Evolutionary conservation across 768 basidiomycete genomes (phyloP), one percentile per base, ranked within the genome.

Genomic region (Cystofilobasidium bisporidii): DNA sequence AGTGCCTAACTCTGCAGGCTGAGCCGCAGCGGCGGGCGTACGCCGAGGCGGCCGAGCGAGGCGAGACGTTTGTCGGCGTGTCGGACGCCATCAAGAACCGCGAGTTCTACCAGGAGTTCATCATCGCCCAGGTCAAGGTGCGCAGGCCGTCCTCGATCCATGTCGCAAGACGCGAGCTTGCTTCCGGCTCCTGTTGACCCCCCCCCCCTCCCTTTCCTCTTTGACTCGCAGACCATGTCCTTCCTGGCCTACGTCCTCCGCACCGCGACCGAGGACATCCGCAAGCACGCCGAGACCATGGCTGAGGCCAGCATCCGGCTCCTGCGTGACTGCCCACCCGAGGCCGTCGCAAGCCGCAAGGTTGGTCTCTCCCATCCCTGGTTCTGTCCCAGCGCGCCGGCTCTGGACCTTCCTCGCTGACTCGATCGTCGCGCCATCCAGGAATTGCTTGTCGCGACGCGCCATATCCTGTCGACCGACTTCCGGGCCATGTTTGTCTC

Each of bases 371-470:
- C 2, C 17, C 28, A 43, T 8, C 2, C 5, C 24, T 9, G 28
- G 17, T 12, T 30, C 26, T 69, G 14, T 38, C n/a, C 0, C 20
- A 32, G 6, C 12, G 33, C 64, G 60, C 12, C 10, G 20, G 3
- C 24, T 33, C 20, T 40, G n/a, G 28, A 36, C 47, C 26, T 41
- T 26, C 33, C 10, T 28, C 36, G 32, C 26, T n/a, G n/a, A 14
- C 45, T n/a, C 1, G 40, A 10, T 26, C 18, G 15, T 18, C 15
- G 9, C 18, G 3, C 15, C 3, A 5, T n/a, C 15, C 74, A 93
- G 90, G 94, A 98, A 74, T 80, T 97, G 59, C 85, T 94, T 80
- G 86, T 94, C 17, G 91, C 92, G 15, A 86, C 94, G 61, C 84
- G 94, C 50, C 93, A 98, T 77, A 83, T 98, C 26, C 83, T 92